A percentile compares a stretch with the other conserved stretches of the same genome.
Evolutionary conservation across 768 basidiomycete species (phyloP).

Genomic region (Mycena indigotica): DNA sequence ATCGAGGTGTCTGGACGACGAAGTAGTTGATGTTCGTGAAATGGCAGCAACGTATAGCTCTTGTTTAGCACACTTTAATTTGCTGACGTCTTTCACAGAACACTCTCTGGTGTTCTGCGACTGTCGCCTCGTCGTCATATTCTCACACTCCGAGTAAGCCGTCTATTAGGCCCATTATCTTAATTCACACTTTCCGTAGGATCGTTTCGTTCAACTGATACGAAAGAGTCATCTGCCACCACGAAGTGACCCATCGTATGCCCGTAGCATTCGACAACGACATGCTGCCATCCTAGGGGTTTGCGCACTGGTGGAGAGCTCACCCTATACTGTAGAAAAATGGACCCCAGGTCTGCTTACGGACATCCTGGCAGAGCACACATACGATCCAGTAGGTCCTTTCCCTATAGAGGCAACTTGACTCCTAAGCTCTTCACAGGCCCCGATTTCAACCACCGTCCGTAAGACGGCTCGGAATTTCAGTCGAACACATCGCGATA

Average conservation of each 20-base stretch:
- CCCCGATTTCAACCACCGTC: slow-evolving; percentile 84
- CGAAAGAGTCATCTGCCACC: slow-evolving; percentile 66
- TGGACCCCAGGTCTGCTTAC: slow-evolving; percentile 90
- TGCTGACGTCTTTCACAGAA: slow-evolving; percentile 41
- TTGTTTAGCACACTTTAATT: background rate
- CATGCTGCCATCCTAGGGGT: slow-evolving; percentile 95
- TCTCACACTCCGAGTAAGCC: slow-evolving; percentile 63
- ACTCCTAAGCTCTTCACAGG: slow-evolving; percentile 37
- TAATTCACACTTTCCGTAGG: slow-evolving; percentile 40
- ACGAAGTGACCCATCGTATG: slow-evolving; percentile 67
- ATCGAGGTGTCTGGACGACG: slow-evolving; percentile 80
- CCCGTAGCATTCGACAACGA: slow-evolving; percentile 69
- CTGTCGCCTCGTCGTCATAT: slow-evolving; percentile 80
- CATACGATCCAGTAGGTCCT: slow-evolving; percentile 73
- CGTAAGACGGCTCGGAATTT: slow-evolving; percentile 79
- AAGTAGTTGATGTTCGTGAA: slow-evolving; percentile 86
- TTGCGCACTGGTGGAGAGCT: slow-evolving; percentile 90
- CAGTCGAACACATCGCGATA: slow-evolving; percentile 83
- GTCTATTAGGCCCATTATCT: slow-evolving; percentile 17
- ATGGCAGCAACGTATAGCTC: slow-evolving; percentile 77
- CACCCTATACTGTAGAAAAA: slow-evolving; percentile 92
- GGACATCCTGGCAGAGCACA: slow-evolving; percentile 76
- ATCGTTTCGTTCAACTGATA: slow-evolving; percentile 78
- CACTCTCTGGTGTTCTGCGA: slow-evolving; percentile 80
- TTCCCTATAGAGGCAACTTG: slow-evolving; percentile 12